Base-by-base conservation (phyloP, 345 rosid genomes). In the Kernera saxatilis region DNA sequence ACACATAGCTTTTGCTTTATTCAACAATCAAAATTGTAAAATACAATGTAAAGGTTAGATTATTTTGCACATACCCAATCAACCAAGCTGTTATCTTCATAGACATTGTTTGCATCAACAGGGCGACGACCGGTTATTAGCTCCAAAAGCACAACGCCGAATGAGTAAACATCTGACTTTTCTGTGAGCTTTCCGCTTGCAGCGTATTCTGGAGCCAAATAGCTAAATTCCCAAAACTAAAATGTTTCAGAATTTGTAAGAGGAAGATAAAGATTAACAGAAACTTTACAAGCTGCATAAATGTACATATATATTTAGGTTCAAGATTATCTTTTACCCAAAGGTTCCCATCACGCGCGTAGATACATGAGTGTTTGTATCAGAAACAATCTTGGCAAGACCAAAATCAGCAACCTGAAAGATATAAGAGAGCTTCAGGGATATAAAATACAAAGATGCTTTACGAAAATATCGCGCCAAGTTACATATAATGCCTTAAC, bases 291-390 rank as follows among this genome's bases (percentile, higher is more conserved):
- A n/a, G n/a, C n/a, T 27, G 30, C 30, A 27, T 3, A n/a, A n/a
- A n/a, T n/a, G n/a, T n/a, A n/a, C n/a, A n/a, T n/a, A n/a, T n/a
- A n/a, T n/a, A n/a, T n/a, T n/a, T n/a, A n/a, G n/a, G n/a, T n/a
- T n/a, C n/a, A n/a, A n/a, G n/a, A n/a, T n/a, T n/a, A n/a, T n/a
- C n/a, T n/a, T 29, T 9, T 45, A 56, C 63, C 63, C 63, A 33
- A 56, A 56, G 15, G 94, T 88, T 69, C 97, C 97, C 94, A 91
- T 87, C 53, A 88, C 90, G 39, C 94, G 73, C 8, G 97, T 91
- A 23, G 97, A 91, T 54, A 91, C 83, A 76, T 91, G 97, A 27
- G 97, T 88, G 48, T 86, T 76, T 66, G 65, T 67, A 69, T 90
- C 97, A 44, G 86, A 78, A 69, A 85, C 14, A 7, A 88, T 45